Conservation (phyloP, 2,329 filamentous ascomycete genomes). For the Zymoseptoria pseudotritici region DNA sequence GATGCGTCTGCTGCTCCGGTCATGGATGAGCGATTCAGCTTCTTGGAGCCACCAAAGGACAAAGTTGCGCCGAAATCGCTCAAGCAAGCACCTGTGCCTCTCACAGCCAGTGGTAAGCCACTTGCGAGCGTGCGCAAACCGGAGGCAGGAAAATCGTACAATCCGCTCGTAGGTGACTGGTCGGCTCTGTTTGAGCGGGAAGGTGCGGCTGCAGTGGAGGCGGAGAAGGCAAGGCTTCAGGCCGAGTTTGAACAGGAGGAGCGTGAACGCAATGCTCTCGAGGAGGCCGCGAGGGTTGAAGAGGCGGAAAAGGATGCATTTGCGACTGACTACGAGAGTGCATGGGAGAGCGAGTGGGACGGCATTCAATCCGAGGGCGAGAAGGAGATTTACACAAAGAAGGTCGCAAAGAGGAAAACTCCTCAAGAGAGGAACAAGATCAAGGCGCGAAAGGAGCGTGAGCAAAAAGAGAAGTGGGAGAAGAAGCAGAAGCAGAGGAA, state of each 20-base stretch:
- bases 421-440: constrained; percentile 79
- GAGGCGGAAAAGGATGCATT: constrained; percentile 68
- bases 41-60: constrained; percentile 54
- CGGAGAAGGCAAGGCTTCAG: constrained; percentile 66
- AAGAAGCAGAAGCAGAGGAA: constrained; percentile 65
- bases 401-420: constrained; percentile 78
- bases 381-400: constrained; percentile 57
- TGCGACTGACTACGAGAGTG: constrained; percentile 55
- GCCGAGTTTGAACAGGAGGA: constrained; percentile 60
- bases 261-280: constrained; percentile 61
- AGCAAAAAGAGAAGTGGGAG: constrained; percentile 68
- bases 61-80: constrained; percentile 69
- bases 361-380: constrained; percentile 48
- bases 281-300: constrained; percentile 67
- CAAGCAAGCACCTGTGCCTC: constrained; percentile 67
- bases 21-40: constrained; percentile 52
- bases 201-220: constrained; percentile 69
- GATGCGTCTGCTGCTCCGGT: constrained; percentile 39
- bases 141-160: constrained; percentile 81
- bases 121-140: constrained; percentile 74
- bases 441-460: constrained; percentile 80
- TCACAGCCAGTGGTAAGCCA: constrained; percentile 73
- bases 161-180: constrained; percentile 82
- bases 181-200: constrained; percentile 66
- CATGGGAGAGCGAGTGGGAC: constrained; percentile 80